Conservation (phyloP, 2,329 filamentous ascomycete genomes). For the Arthroderma sp. region DNA sequence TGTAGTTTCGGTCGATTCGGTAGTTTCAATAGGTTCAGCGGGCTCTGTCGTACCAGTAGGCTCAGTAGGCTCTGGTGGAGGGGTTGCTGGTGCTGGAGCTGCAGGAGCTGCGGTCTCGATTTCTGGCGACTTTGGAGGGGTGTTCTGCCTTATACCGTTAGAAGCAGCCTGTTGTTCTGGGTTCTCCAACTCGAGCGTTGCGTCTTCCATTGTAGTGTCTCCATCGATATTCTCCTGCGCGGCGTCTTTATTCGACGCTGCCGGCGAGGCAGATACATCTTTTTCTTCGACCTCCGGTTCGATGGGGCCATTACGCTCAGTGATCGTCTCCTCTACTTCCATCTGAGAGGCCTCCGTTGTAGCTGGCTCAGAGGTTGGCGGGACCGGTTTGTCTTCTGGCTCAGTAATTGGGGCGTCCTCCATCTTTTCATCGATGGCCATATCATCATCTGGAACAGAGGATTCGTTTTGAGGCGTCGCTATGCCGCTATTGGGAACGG, state of each 20-base stretch:
- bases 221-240: slow-evolving; percentile 17
- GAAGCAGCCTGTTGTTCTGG: slow-evolving; percentile 9
- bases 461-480: slow-evolving; percentile 33
- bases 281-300: slow-evolving; percentile 16
- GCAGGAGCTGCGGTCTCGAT: slow-evolving; percentile 6
- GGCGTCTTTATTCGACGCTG: slow-evolving; percentile 20
- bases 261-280: slow-evolving; percentile 18
- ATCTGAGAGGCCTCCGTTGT: slow-evolving; percentile 11
- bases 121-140: slow-evolving; percentile 15
- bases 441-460: slow-evolving; percentile 32
- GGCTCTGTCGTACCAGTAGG: slow-evolving; percentile 5
- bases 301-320: slow-evolving; percentile 21
- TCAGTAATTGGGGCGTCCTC: slow-evolving; percentile 28
- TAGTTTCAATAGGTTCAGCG: slow-evolving; percentile 11
- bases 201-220: slow-evolving; percentile 30
- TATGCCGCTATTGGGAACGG: slow-evolving; percentile 40
- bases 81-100: neutral
- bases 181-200: slow-evolving; percentile 2
- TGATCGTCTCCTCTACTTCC: slow-evolving; percentile 20
- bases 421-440: slow-evolving; percentile 29
- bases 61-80: slow-evolving; percentile 1
- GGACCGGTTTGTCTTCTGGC: slow-evolving; percentile 18
- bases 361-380: slow-evolving; percentile 18
- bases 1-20: slow-evolving; percentile 8
- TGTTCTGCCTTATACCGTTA: slow-evolving; percentile 3